Conservation (phyloP, 768 basidiomycete species). For the Flagelloscypha sp. region DNA sequence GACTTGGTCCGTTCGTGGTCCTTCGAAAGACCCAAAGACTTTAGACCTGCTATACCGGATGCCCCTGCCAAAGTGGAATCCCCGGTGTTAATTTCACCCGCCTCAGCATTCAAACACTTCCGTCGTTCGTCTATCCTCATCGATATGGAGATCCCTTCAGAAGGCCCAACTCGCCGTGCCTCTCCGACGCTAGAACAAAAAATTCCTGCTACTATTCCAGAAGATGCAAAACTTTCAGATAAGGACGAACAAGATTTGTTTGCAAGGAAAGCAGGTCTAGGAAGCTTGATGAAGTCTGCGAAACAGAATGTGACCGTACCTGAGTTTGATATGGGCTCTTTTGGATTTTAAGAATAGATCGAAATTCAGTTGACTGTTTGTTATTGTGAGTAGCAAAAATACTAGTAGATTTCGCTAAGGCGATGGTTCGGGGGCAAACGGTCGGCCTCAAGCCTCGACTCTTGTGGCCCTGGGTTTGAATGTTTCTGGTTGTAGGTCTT, state of each 20-base stretch:
- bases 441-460: too few relatives aligned
- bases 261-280: slow-evolving; percentile 66
- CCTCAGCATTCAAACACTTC: slow-evolving; percentile 38
- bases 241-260: slow-evolving; percentile 52
- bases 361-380: too few relatives aligned
- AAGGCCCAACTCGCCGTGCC: slow-evolving; percentile 46
- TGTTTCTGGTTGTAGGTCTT: too few relatives aligned
- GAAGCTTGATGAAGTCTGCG: slow-evolving; percentile 83
- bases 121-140: slow-evolving; percentile 74
- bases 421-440: too few relatives aligned
- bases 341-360: too few relatives aligned
- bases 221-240: slow-evolving; percentile 29
- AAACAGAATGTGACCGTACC: slow-evolving; percentile 80
- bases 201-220: slow-evolving; percentile 13
- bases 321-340: slow-evolving; percentile 86
- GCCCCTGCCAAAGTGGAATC: slow-evolving; percentile 4
- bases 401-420: too few relatives aligned
- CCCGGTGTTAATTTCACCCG: slow-evolving; percentile 25
- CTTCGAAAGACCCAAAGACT: slow-evolving; percentile 71
- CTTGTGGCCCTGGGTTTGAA: too few relatives aligned
- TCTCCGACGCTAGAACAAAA: slow-evolving; percentile 34
- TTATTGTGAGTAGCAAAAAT: slow-evolving; percentile 8
- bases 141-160: slow-evolving; percentile 74
- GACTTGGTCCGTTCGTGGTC: slow-evolving; percentile 88
- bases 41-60: slow-evolving; percentile 12